phyloP scores from a whole-genome alignment of 768 basidiomycete genomes.

The Russula compacta region DNA sequence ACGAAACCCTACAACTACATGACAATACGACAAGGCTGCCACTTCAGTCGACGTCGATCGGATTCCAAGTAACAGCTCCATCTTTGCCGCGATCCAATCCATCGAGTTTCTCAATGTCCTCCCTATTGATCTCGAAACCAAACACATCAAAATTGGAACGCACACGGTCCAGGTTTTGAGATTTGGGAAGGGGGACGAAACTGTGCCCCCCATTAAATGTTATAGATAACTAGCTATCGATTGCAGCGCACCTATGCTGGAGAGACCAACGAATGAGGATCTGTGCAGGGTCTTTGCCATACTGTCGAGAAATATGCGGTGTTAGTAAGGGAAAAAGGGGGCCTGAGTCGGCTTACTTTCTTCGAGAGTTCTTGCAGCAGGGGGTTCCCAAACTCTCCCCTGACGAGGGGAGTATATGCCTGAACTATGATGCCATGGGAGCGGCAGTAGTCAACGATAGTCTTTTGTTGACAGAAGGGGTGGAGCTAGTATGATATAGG shows the following conservation, averaged over 20 bases:
- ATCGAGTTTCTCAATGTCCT: constrained; percentile 61
- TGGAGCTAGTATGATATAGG: constrained; percentile 48
- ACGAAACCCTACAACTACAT: background rate
- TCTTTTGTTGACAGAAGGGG: constrained; percentile 47
- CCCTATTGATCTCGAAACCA: constrained; percentile 57
- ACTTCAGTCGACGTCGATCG: constrained; percentile 40
- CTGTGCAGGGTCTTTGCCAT: constrained; percentile 60
- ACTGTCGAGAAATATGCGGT: constrained; percentile 28
- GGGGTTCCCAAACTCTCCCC: constrained; percentile 38
- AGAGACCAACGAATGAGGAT: constrained; percentile 86
- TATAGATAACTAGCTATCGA: background rate
- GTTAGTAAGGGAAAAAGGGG: background rate
- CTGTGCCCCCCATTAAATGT: constrained; percentile 30
- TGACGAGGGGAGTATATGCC: constrained; percentile 71
- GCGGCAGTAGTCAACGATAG: constrained; percentile 41
- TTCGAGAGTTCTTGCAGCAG: constrained; percentile 44
- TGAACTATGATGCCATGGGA: constrained; percentile 50
- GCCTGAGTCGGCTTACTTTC: constrained; percentile 37
- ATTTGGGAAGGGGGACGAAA: constrained; percentile 78
- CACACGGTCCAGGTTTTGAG: constrained; percentile 61
- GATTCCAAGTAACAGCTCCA: constrained; percentile 81
- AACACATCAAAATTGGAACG: constrained; percentile 63
- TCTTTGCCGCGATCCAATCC: constrained; percentile 60
- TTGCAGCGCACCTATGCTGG: constrained; percentile 57
- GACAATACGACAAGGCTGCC: background rate